Evolutionary conservation across 108 stramenopile genomes (phyloP), one percentile per base, ranked within the genome.

Genomic region (Phaeodactylum tricornutum): DNA sequence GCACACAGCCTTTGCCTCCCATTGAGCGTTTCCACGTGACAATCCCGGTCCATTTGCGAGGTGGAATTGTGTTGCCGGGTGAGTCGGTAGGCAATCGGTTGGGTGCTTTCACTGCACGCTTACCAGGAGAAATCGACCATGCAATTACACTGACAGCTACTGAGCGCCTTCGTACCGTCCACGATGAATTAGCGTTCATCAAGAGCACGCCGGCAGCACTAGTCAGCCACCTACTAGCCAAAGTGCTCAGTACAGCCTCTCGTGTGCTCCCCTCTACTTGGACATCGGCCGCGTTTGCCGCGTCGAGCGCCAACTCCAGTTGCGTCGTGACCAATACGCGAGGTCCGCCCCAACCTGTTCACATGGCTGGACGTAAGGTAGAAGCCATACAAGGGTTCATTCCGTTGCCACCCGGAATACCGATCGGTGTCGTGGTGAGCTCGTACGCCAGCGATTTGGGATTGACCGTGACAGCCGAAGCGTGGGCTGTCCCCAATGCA

Each of bases 401-500:
- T 14, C 90, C 90, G 1, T 50, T 87, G 16, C 90, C 90, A 1
- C 85, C 90, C 0, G 81, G 84, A 17, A 69, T 92, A 35, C 83
- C 85, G 1, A 61, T 85, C 22, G 88, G 88, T 15, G 59, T 84
- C 19, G 79, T 83, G 4, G 77, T 92, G 19, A 67, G 57, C 36
- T 73, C 67, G 35, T 92, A 92, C 57, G 65, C 69, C 16, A 65
- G 77, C 5, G 29, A 40, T 9, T 43, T 84, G 9, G 65, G 74
- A 4, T 53, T 92, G 2, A 75, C 77, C 14, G 62, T 92, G 2
- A 75, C 75, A 2, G 89, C 82, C 3, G 82, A 92, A 39, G 66
- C 66, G 38, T 84, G 78, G 72, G 84, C 84, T 1, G 83, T 92
- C 0, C 89, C 89, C 16, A 83, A 92, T 58, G 78, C 77, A 11